A percentile compares a stretch with the other conserved stretches of the same genome.
These are phyloP conservation scores for Apiospora koreana DNA, from an alignment of 2,329 filamentous ascomycete genomes.

Conservation along the genomic window DNA sequence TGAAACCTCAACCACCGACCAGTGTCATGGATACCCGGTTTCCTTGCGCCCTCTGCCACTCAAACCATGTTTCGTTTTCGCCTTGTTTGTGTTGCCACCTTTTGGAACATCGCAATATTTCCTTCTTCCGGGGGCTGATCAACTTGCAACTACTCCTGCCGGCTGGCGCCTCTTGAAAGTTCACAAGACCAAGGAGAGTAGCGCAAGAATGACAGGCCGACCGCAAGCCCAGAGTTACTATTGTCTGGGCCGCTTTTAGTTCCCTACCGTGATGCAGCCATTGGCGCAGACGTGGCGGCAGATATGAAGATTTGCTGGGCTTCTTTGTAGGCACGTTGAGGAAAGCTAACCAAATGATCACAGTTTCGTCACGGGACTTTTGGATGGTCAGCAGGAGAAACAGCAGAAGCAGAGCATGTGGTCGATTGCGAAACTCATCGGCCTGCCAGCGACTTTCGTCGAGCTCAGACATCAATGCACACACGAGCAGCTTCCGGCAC, in stretches of 20 bases:
- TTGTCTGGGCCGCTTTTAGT: background rate
- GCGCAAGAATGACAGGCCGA: too few relatives aligned
- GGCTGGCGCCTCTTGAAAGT: background rate
- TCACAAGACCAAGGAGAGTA: background rate
- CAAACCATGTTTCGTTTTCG: background rate
- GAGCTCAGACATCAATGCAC: constrained; percentile 88
- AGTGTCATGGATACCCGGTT: background rate
- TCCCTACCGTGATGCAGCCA: background rate
- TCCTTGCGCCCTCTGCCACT: background rate
- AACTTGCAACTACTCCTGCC: background rate
- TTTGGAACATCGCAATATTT: background rate
- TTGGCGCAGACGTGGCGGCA: background rate
- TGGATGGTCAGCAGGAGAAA: constrained; percentile 72
- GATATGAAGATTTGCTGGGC: background rate
- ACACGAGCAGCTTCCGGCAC: constrained; percentile 80
- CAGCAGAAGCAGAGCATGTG: constrained; percentile 73
- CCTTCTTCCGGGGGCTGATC: background rate
- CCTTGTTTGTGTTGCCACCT: background rate
- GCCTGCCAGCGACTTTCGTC: constrained; percentile 76
- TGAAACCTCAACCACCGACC: background rate
- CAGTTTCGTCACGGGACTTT: constrained; percentile 78
- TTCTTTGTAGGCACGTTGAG: background rate
- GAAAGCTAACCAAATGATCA: background rate
- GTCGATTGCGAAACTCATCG: constrained; percentile 66
- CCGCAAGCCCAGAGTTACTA: background rate